phyloP scores from a whole-genome alignment of 2,329 filamentous ascomycete genomes.

The Epichloe sibirici region DNA sequence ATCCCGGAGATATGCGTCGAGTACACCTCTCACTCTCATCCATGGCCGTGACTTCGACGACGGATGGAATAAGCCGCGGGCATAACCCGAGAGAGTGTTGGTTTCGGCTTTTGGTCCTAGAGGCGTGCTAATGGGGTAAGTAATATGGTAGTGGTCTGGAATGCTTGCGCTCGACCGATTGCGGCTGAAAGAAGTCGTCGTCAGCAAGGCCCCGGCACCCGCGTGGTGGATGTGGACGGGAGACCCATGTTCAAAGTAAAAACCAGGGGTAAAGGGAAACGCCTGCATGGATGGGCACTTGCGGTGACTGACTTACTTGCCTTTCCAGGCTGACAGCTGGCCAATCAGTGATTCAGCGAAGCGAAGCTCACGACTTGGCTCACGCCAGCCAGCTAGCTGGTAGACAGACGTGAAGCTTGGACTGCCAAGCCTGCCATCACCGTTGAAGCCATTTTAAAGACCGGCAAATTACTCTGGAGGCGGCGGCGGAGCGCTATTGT shows the following conservation, averaged over 20 bases:
- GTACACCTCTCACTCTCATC: background rate
- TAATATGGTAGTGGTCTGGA: too few relatives aligned
- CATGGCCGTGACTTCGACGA: background rate
- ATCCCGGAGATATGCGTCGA: conserved; percentile 6
- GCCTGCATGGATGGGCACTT: background rate
- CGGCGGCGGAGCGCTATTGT: too few relatives aligned
- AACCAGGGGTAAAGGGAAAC: too few relatives aligned
- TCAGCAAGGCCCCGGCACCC: too few relatives aligned
- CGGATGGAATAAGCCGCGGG: background rate
- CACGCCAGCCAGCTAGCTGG: too few relatives aligned
- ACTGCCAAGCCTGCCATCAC: too few relatives aligned
- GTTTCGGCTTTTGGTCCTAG: background rate
- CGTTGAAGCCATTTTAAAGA: background rate
- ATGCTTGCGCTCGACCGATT: too few relatives aligned
- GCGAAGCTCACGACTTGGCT: background rate
- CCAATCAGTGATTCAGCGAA: conserved; percentile 2
- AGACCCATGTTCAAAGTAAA: too few relatives aligned
- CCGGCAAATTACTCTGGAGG: too few relatives aligned
- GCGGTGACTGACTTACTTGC: background rate
- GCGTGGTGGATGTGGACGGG: background rate
- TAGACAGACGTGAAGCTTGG: too few relatives aligned
- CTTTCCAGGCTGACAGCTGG: background rate
- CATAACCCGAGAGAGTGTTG: background rate
- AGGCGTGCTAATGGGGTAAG: background rate
- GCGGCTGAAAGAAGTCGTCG: too few relatives aligned